phyloP scores from a whole-genome alignment of 352 stramenopile genomes.

The Detonula confervacea region DNA sequence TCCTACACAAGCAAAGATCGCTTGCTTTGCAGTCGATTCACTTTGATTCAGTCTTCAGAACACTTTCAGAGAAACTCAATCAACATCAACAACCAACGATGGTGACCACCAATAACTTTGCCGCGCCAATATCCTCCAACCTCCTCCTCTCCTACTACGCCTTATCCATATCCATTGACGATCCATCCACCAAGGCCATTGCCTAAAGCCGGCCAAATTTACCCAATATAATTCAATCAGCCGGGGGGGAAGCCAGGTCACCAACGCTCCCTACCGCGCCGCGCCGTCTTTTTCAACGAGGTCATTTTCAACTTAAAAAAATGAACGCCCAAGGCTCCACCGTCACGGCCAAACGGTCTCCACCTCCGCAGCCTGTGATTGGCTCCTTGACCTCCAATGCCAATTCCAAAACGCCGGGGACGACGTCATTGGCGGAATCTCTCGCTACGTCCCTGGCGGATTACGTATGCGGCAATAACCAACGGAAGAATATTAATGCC shows the following conservation, averaged over 20 bases:
- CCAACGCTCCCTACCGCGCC: conserved; percentile 6
- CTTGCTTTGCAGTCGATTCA: neutral
- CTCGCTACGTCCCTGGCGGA: conserved; percentile 45
- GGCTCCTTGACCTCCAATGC: conserved; percentile 14
- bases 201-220: neutral
- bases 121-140: neutral
- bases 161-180: neutral
- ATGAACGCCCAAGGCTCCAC: conserved; percentile 11
- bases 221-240: neutral
- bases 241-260: conserved; percentile 20
- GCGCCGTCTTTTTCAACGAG: neutral
- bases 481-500: neutral
- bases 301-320: conserved; percentile 5
- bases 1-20: neutral
- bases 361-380: neutral
- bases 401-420: conserved; percentile 1
- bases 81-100: neutral
- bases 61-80: neutral
- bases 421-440: conserved; percentile 41
- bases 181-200: no score
- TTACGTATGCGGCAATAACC: conserved; percentile 29
- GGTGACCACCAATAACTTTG: neutral
- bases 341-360: neutral
- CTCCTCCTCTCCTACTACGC: neutral
- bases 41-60: neutral